Evolutionary conservation across 2,329 filamentous ascomycete species (phyloP).

Genomic region (Aspergillus terreus): DNA sequence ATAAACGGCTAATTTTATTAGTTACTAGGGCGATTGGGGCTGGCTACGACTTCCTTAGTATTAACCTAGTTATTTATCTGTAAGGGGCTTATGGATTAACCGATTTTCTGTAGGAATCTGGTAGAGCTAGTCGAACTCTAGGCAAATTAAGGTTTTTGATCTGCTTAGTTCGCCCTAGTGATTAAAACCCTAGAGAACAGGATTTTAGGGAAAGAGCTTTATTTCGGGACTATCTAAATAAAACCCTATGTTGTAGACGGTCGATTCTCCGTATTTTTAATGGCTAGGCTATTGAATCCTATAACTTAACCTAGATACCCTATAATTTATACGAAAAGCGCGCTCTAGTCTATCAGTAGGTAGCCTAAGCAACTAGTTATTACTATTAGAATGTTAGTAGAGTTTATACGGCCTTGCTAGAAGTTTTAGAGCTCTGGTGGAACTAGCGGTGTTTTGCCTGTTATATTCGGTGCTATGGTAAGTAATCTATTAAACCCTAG

Average conservation of each 20-base stretch:
- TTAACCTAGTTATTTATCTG: background rate
- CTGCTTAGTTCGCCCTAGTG: background rate
- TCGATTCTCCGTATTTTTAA: background rate
- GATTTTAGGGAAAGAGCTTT: background rate
- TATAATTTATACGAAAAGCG: background rate
- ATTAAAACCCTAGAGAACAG: background rate
- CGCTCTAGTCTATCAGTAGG: background rate
- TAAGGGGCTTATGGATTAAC: background rate
- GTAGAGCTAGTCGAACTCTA: background rate
- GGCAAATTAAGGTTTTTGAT: background rate
- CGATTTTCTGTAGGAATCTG: constrained; percentile 1
- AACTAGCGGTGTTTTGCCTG: background rate
- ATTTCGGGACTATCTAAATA: background rate
- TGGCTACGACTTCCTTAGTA: background rate
- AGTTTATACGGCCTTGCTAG: background rate
- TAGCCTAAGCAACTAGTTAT: background rate
- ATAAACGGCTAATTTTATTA: background rate
- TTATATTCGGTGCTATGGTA: background rate
- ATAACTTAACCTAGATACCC: background rate
- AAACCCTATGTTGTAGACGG: background rate
- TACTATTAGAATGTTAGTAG: background rate
- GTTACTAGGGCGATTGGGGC: background rate
- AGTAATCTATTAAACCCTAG: no score
- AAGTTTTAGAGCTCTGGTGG: background rate
- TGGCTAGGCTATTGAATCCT: background rate